Evolutionary conservation across 1,284 basidiomycete species (phyloP), one percentile per base, ranked within the genome.

Genomic region (Rhodotorula sp.): DNA sequence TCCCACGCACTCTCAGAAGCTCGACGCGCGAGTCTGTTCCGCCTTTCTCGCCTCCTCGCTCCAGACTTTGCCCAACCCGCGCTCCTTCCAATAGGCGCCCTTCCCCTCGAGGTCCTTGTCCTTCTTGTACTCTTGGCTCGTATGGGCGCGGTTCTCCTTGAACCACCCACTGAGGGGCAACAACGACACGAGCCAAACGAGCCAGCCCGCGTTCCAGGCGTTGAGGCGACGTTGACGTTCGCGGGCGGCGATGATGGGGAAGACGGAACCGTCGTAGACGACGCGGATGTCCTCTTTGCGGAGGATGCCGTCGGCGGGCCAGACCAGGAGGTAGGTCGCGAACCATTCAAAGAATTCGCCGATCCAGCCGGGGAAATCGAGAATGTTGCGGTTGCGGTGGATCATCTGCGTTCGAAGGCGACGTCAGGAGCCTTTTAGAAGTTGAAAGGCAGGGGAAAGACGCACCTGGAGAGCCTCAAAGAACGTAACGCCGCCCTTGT

Each of bases 231-330:
- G 69, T 5, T 57, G 38, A 23, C 61, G 61, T 60, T 73, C 70
- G 23, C 70, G 52, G 3, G 62, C 68, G 21, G 71, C 72, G 54
- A 73, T 60, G 43, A 72, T 60, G 56, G 68, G 72, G 66, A 77
- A 77, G 63, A 77, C 64, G 12, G 75, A 77, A 21, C 75, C 75
- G 64, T 73, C 71, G 60, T 70, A 71, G 48, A 71, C 62, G 14
- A 68, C 69, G 21, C 82, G 82, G 10, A 86, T 78, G 68, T 87
- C 85, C 52, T 85, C 84, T 76, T 84, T 85, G 70, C 78, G 82
- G 75, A 87, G 78, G 52, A 81, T 73, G 8, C 85, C 83, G 66
- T 85, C 84, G 21, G 77, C 75, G 0, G 85, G 85, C 83, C 83
- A 84, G 26, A 87, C 76, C 61, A 86, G 65, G 47, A 85, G 64